These are phyloP conservation scores for Cymbidium sinense DNA, from an alignment of 106 monocot genomes.

Conservation along the genomic window DNA sequence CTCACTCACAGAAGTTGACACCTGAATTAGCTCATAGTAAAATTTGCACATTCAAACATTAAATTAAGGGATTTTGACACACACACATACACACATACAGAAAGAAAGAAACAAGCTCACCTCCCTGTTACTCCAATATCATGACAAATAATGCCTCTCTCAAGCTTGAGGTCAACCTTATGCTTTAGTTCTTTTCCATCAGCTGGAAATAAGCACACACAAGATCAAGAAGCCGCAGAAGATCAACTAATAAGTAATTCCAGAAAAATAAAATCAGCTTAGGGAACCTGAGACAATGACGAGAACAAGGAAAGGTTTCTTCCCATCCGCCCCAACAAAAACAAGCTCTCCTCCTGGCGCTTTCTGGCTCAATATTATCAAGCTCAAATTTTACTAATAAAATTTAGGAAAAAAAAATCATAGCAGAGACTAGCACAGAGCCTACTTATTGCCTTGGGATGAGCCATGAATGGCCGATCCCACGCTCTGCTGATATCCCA, in stretches of 20 bases:
- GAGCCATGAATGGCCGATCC: constrained; percentile 47
- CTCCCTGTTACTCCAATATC: constrained; percentile 44
- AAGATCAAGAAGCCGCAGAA: not conserved
- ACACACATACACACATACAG: not conserved
- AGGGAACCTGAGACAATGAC: constrained; percentile 45
- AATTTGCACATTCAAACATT: not conserved
- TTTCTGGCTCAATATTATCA: constrained; percentile 15
- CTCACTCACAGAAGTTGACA: not conserved
- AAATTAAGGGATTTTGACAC: not conserved
- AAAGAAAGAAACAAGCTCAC: constrained; percentile 16
- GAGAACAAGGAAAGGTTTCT: constrained; percentile 44
- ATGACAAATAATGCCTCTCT: constrained; percentile 42
- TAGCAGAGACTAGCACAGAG: not conserved
- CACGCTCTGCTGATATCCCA: constrained; percentile 42
- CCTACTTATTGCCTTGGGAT: constrained; percentile 32
- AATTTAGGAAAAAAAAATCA: not conserved
- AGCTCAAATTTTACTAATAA: not conserved
- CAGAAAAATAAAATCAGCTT: not conserved
- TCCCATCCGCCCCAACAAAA: constrained; percentile 25
- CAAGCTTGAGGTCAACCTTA: constrained; percentile 42
- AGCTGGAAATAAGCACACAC: constrained; percentile 17
- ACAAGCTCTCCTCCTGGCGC: constrained; percentile 60
- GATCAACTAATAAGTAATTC: not conserved
- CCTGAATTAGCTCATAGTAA: not conserved
- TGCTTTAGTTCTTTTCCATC: constrained; percentile 43